Conservation (phyloP, 1,139 yeast genomes). For the Arxiozyma telluris region DNA sequence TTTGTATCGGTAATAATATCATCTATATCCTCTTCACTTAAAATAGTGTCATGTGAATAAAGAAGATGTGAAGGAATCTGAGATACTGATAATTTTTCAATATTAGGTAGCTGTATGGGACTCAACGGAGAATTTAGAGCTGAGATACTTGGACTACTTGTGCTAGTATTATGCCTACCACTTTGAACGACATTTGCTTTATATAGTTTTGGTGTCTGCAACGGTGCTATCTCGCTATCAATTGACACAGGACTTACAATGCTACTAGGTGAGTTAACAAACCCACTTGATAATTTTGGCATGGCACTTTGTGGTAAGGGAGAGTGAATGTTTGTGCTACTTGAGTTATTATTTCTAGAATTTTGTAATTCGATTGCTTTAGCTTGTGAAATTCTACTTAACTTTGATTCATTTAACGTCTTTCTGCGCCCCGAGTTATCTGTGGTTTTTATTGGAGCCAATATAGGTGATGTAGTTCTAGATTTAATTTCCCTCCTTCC, state of each 20-base stretch:
- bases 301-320: slow-evolving; percentile 5
- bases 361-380: slow-evolving; percentile 7
- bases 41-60: slow-evolving; percentile 13
- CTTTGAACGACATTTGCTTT: neutral
- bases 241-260: neutral
- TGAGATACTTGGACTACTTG: neutral
- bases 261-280: neutral
- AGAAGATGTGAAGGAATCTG: slow-evolving; percentile 10
- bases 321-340: neutral
- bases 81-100: slow-evolving; percentile 14
- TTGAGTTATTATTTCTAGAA: slow-evolving; percentile 4
- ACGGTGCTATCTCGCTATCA: slow-evolving; percentile 3
- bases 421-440: slow-evolving; percentile 1
- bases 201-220: slow-evolving; percentile 4
- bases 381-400: slow-evolving; percentile 3
- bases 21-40: slow-evolving; percentile 12
- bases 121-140: slow-evolving; percentile 1
- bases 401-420: slow-evolving; percentile 4
- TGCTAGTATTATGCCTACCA: neutral
- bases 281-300: slow-evolving; percentile 1
- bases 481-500: neutral
- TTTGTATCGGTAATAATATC: neutral
- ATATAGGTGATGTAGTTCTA: neutral
- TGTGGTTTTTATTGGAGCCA: neutral
- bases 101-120: slow-evolving; percentile 8